Evolutionary conservation across 2,329 filamentous ascomycete genomes (phyloP), one percentile per base, ranked within the genome.

Genomic region (Dendrostoma leiphaemia): DNA sequence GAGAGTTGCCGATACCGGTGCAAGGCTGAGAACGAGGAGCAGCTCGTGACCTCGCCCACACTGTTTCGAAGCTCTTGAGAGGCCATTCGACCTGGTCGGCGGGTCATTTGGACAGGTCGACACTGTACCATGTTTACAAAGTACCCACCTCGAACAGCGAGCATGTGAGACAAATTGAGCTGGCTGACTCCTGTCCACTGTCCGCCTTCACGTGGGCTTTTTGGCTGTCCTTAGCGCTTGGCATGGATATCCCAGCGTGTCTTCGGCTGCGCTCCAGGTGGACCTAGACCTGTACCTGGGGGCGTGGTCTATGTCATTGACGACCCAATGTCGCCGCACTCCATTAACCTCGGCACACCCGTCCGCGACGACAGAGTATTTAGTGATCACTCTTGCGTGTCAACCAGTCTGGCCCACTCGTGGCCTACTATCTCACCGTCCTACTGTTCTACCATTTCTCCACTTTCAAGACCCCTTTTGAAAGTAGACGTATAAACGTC

Each of bases 131-230:
- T 9, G n/a, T 6, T 29, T 29, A 21, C 9, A 28, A 4, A 21
- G 41, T 45, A 26, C 21, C 41, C 41, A 31, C 41, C 17, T 17
- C 4, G n/a, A 26, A 21, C 41, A 13, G 23, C 15, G 19, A 23
- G 24, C 26, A 44, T 44, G 41, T 47, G 44, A 47, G 29, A 47
- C n/a, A 31, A n/a, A n/a, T n/a, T n/a, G n/a, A n/a, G n/a, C n/a
- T n/a, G n/a, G n/a, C n/a, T n/a, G n/a, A n/a, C 21, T 24, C 12
- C 21, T 24, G 21, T 24, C 34, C 9, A 48, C n/a, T n/a, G n/a
- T n/a, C n/a, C n/a, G n/a, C n/a, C n/a, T n/a, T 48, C 32, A 48
- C 46, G 38, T 38, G 34, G 23, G 19, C 13, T 4, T 2, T 37
- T 48, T 9, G 45, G 45, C 32, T 28, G 3, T 26, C 23, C 15